These are phyloP conservation scores for Solanum hybrid DNA, from an alignment of 305 asterid genomes.

Conservation along the genomic window DNA sequence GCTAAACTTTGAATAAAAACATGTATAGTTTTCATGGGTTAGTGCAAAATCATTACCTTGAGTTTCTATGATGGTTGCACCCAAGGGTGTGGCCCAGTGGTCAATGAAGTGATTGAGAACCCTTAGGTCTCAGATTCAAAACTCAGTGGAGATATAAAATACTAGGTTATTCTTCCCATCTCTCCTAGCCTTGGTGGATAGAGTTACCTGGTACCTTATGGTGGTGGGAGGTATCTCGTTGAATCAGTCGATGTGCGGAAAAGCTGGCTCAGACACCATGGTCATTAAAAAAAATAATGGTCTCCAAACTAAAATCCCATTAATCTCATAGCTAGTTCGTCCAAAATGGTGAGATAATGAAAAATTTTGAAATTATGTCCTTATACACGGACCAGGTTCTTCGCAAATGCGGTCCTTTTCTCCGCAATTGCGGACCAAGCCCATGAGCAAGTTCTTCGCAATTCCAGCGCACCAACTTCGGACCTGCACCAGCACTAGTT, in stretches of 20 bases:
- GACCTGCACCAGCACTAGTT: not conserved
- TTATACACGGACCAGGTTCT: not conserved
- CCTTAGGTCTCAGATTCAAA: not conserved
- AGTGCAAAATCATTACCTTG: not conserved
- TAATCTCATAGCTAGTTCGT: not conserved
- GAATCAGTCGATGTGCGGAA: not conserved
- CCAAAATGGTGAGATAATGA: not conserved
- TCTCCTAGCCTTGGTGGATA: not conserved
- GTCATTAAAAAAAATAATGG: not conserved
- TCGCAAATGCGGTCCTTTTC: not conserved
- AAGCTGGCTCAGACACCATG: not conserved
- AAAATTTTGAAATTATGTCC: not conserved
- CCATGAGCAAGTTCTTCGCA: not conserved
- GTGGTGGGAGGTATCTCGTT: not conserved
- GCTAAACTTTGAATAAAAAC: not conserved
- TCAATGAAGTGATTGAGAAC: not conserved
- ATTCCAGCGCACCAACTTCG: not conserved
- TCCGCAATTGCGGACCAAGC: not conserved
- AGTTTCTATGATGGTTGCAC: not conserved
- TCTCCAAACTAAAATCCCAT: not conserved
- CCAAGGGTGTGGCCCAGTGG: not conserved
- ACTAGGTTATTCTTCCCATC: not conserved
- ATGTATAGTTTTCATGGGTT: not conserved
- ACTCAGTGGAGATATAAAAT: not conserved
- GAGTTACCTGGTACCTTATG: not conserved